These are phyloP conservation scores for Solanum chmielewskii DNA, from an alignment of 257 asterid species.

Conservation along the genomic window DNA sequence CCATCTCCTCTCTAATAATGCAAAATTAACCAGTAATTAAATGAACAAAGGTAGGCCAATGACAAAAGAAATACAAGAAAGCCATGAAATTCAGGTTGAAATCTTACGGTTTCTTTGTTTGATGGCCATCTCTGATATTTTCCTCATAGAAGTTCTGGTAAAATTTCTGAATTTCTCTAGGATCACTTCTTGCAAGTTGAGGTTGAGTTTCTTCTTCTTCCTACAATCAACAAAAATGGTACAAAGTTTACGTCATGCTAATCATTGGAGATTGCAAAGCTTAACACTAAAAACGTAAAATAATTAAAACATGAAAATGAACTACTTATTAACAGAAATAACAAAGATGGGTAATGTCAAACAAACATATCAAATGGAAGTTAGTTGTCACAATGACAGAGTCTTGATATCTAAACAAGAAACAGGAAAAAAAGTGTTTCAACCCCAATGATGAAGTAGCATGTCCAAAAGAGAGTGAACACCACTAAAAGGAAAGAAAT, in stretches of 20 bases:
- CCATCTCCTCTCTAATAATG: constrained; percentile 78
- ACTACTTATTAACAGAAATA: not conserved
- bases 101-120: constrained; percentile 81
- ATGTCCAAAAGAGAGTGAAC: not conserved
- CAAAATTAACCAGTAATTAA: constrained; percentile 2
- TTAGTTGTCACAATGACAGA: not conserved
- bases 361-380: not conserved
- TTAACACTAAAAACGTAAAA: not conserved
- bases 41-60: not conserved
- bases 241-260: not conserved
- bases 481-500: not conserved
- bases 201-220: constrained; percentile 54
- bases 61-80: not conserved
- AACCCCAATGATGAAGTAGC: not conserved
- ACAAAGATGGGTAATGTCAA: not conserved
- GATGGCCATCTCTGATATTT: constrained; percentile 72
- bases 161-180: constrained; percentile 54
- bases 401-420: not conserved
- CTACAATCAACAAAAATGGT: constrained; percentile 28
- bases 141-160: constrained; percentile 61
- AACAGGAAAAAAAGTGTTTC: not conserved
- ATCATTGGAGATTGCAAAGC: not conserved
- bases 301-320: not conserved
- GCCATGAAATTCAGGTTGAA: not conserved
- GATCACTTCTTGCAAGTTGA: constrained; percentile 46